phyloP scores from a whole-genome alignment of 768 basidiomycete genomes.

The Amanita subjunquillea region DNA sequence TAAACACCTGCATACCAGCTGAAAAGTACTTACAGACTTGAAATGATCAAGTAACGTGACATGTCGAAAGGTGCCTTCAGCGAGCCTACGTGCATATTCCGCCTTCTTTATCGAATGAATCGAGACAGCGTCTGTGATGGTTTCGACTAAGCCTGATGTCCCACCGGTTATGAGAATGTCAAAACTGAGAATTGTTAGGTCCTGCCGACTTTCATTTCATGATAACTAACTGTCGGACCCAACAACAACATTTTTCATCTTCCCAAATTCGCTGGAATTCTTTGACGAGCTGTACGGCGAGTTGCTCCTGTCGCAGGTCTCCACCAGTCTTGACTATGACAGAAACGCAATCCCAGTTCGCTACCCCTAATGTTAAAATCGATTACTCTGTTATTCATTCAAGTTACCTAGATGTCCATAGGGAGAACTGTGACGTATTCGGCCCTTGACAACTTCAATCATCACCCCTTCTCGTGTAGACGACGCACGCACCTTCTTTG shows the following conservation, averaged over 20 bases:
- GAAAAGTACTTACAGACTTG: conserved; percentile 46
- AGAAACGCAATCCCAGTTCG: conserved; percentile 83
- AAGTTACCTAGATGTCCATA: conserved; percentile 84
- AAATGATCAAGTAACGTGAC: conserved; percentile 93
- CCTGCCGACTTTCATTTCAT: not conserved
- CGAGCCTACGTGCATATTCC: conserved; percentile 84
- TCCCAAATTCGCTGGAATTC: conserved; percentile 93
- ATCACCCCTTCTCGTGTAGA: not conserved
- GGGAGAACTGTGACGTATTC: conserved; percentile 88
- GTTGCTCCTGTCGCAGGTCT: conserved; percentile 93
- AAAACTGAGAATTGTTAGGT: conserved; percentile 46
- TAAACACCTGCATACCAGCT: not conserved
- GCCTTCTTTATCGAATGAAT: conserved; percentile 99
- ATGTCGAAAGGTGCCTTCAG: conserved; percentile 72
- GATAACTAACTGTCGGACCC: conserved; percentile 76
- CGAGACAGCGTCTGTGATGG: conserved; percentile 96
- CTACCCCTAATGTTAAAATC: conserved; percentile 20
- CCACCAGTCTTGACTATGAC: conserved; percentile 98
- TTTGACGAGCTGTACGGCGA: conserved; percentile 90
- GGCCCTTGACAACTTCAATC: conserved; percentile 35
- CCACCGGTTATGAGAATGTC: conserved; percentile 92
- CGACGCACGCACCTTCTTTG: conserved; percentile 67
- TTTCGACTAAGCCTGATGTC: conserved; percentile 90
- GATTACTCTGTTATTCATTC: not conserved
- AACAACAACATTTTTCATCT: conserved; percentile 86